These are phyloP conservation scores for Paspalum vaginatum DNA, from an alignment of 176 grass and related monocot genomes.

Conservation along the genomic window DNA sequence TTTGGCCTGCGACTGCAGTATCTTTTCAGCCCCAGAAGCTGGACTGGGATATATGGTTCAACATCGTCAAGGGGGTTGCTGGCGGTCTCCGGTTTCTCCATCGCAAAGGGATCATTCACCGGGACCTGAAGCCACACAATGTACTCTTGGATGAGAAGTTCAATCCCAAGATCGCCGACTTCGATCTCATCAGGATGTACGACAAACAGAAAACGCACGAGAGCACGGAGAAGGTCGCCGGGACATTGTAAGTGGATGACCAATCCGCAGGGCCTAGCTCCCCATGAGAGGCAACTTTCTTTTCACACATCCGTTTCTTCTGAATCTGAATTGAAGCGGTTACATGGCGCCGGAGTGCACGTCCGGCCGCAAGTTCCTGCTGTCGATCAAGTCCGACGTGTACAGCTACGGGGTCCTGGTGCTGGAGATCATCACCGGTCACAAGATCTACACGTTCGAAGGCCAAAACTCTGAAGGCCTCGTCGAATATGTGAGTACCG, in stretches of 20 bases:
- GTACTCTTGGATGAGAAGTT: neutral
- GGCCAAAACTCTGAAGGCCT: conserved; percentile 14
- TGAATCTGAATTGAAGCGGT: conserved; percentile 1
- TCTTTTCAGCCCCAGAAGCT: neutral
- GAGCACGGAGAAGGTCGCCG: conserved; percentile 17
- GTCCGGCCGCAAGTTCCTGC: neutral
- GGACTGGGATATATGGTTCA: conserved; percentile 23
- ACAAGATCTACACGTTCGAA: conserved; percentile 27
- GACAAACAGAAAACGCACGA: conserved; percentile 23
- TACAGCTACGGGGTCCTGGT: conserved; percentile 36
- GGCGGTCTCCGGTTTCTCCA: conserved; percentile 2
- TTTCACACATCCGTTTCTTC: neutral
- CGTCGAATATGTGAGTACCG: conserved; percentile 9
- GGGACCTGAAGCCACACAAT: conserved; percentile 31
- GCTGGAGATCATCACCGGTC: conserved; percentile 27
- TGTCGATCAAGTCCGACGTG: conserved; percentile 15
- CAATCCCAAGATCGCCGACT: conserved; percentile 25
- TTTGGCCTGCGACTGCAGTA: neutral
- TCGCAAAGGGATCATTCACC: neutral
- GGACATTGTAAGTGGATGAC: conserved; percentile 2
- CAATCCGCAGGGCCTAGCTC: neutral
- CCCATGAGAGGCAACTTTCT: too few relatives aligned
- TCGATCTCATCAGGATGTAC: conserved; percentile 22
- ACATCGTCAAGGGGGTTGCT: conserved; percentile 21
- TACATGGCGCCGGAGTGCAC: conserved; percentile 33